A percentile compares a stretch with the other conserved stretches of the same genome.
Evolutionary conservation across 2,329 filamentous ascomycete genomes (phyloP).

Genomic region (Fonsecaea pedrosoi): DNA sequence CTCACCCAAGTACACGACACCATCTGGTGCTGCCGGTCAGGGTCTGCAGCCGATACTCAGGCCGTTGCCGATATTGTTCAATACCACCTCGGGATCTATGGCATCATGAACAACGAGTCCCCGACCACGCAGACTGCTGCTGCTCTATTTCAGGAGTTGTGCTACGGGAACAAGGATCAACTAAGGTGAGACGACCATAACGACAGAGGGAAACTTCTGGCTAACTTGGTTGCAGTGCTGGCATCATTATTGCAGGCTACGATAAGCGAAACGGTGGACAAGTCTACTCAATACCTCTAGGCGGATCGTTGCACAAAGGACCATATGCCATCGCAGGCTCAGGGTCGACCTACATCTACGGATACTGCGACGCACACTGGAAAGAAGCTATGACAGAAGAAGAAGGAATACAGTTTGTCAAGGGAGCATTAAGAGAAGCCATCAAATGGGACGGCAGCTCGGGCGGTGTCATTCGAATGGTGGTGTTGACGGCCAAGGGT

Average conservation of each 20-base stretch:
- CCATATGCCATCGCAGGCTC: slow-evolving; percentile 94
- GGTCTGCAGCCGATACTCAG: slow-evolving; percentile 96
- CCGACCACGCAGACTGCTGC: slow-evolving; percentile 95
- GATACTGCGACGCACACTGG: slow-evolving; percentile 97
- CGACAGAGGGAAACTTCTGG: not conserved
- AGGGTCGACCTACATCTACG: slow-evolving; percentile 98
- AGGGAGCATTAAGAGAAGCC: slow-evolving; percentile 85
- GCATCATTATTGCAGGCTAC: slow-evolving; percentile 98
- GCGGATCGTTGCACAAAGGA: slow-evolving; percentile 97
- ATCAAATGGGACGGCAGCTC: slow-evolving; percentile 99
- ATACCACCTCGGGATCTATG: slow-evolving; percentile 92
- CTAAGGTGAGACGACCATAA: slow-evolving; percentile 69
- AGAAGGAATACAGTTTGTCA: slow-evolving; percentile 91
- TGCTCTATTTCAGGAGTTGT: slow-evolving; percentile 95
- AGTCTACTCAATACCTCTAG: slow-evolving; percentile 95
- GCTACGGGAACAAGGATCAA: slow-evolving; percentile 95
- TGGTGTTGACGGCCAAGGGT: slow-evolving; percentile 88
- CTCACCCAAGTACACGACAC: slow-evolving; percentile 98
- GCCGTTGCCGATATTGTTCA: slow-evolving; percentile 97
- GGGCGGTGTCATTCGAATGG: slow-evolving; percentile 96
- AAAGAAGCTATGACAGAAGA: slow-evolving; percentile 90
- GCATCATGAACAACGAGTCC: slow-evolving; percentile 84
- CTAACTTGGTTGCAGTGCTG: slow-evolving; percentile 68
- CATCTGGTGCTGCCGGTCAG: slow-evolving; percentile 99
- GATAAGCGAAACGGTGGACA: slow-evolving; percentile 94